Conservation (phyloP, 139 green algal species). For the Chlorella sorokiniana region DNA sequence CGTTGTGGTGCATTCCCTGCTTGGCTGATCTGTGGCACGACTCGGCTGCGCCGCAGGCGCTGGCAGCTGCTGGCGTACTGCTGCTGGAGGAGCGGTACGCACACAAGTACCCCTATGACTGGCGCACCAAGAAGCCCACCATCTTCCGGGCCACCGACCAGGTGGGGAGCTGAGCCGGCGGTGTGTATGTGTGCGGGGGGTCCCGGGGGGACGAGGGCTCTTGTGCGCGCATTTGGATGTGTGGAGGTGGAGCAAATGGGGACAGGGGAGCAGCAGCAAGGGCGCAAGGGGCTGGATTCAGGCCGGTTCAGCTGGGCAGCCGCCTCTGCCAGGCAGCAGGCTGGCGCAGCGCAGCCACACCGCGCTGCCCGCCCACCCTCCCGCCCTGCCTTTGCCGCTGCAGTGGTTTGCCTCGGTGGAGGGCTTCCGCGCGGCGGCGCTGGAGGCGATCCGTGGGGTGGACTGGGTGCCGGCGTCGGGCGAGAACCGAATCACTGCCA, state of each 20-base stretch:
- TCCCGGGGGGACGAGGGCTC: background rate
- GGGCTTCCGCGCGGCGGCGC: slow-evolving; percentile 78
- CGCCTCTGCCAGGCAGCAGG: too few relatives aligned
- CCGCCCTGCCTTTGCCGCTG: background rate
- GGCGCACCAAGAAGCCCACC: slow-evolving; percentile 98
- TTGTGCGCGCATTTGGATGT: too few relatives aligned
- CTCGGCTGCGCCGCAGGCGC: slow-evolving; percentile 37
- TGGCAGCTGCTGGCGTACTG: slow-evolving; percentile 69
- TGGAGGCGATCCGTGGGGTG: slow-evolving; percentile 79
- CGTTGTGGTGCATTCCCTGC: background rate
- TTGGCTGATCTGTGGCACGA: background rate
- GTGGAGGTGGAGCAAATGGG: too few relatives aligned
- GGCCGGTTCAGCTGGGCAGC: too few relatives aligned
- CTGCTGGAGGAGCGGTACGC: slow-evolving; percentile 90
- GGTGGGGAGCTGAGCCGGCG: slow-evolving; percentile 68
- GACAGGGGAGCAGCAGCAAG: too few relatives aligned
- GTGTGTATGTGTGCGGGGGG: background rate
- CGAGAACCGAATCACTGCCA: slow-evolving; percentile 84
- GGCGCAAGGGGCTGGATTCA: too few relatives aligned
- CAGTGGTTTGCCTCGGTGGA: slow-evolving; percentile 86
- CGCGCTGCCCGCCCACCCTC: background rate
- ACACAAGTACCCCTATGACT: slow-evolving; percentile 99
- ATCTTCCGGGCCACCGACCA: slow-evolving; percentile 98
- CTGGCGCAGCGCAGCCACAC: too few relatives aligned
- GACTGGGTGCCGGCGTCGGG: slow-evolving; percentile 83